Base-by-base conservation (phyloP, 495 filamentous ascomycete genomes). In the Neurospora pannonica region DNA sequence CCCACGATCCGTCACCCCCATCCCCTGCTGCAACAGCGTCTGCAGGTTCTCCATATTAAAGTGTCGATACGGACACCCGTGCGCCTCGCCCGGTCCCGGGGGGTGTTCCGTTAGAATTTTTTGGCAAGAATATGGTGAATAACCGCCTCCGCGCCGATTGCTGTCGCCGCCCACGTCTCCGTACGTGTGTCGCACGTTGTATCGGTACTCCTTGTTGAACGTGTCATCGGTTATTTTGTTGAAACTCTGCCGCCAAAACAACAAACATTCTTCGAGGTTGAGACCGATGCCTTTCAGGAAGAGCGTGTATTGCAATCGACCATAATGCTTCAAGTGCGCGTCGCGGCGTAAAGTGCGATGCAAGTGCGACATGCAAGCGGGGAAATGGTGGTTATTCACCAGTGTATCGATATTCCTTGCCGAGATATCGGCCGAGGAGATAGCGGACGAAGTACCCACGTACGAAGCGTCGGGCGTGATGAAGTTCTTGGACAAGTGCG, bases 221-320 rank as follows among this genome's bases (percentile, higher is more conserved):
- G 87, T 89, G 80, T 98, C 97, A 77, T 98, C 96, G 1, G 92
- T 94, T 54, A 94, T 90, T 72, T 91, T 89, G 73, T 88, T 89
- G 88, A 98, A 98, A 15, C 86, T 83, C 72, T 89, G 87, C 9
- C 97, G 92, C 97, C 97, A 99, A 86, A 98, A 99, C 11, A 92
- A 77, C n/a, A 99, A 89, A 79, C 90, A 94, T 78, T 99, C 95
- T 77, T 98, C 94, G 10, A 98, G 86, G 71, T 88, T 93, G 11
- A 99, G 87, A 0, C 97, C 97, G 75, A 99, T 93, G 39, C 97
- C 97, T 85, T 99, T 99, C 73, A 99, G 88, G 88, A 99, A 99
- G 24, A 99, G 89, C 0, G 92, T 93, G 85, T 98, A 99, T 83
- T 99, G 97, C 28, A 98, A 87, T 74, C 97, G 93, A 19, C 94